Evolutionary conservation across 768 basidiomycete genomes (phyloP), one percentile per base, ranked within the genome.

Genomic region (Russula sp.): DNA sequence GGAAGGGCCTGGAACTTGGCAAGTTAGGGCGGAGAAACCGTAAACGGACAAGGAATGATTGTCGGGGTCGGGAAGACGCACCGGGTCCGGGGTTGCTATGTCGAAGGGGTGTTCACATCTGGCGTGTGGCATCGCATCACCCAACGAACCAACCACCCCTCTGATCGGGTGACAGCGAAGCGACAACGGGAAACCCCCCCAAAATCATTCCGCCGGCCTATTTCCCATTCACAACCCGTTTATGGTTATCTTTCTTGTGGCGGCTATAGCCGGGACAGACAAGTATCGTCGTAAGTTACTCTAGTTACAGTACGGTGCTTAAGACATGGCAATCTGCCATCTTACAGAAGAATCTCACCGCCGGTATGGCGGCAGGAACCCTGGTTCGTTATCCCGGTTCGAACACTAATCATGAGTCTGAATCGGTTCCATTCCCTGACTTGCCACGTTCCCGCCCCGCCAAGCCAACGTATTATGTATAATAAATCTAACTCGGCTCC

Each of bases 41-140:
- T 37, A 64, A 60, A 60, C 48, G 58, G 63, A 60, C 58, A 64
- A 56, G 48, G 63, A 56, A 47, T 55, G 63, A 64, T 64, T 64
- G 63, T 64, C 63, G 63, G 58, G 34, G 48, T 55, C 58, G 58
- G 47, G 48, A 39, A 49, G 49, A 53, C 50, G 62, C 35, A 54
- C 62, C 62, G 53, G 63, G 63, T 13, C 63, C 57, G 47, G 48
- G 58, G 63, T 60, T 64, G 63, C 63, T 59, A 64, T 18, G 62
- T 27, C 37, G 56, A 35, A 22, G 27, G 27, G 27, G 27, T n/a
- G n/a, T 27, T 27, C 27, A 27, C 27, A 27, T 27, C 27, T 27
- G 27, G 27, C 27, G 27, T 27, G 27, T 27, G 27, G 27, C 27
- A 27, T 27, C 27, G 39, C 55, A 18, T 14, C 44, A 55, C 44